Evolutionary conservation across 2,329 filamentous ascomycete genomes (phyloP).

Genomic region (Bipolaris sorokiniana): DNA sequence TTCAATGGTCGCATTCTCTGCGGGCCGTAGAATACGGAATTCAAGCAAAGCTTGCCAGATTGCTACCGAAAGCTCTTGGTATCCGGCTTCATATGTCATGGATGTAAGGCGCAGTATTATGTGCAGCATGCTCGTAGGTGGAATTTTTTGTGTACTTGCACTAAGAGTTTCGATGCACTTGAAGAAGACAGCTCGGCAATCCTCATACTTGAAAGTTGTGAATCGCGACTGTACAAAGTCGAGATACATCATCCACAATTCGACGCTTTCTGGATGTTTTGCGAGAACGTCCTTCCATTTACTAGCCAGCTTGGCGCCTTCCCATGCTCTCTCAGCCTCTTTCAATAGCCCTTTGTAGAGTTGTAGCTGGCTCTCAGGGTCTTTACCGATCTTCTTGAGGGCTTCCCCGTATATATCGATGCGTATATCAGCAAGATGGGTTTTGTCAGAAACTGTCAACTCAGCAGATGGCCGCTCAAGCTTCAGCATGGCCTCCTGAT

Average conservation of each 20-base stretch:
- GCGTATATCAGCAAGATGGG: constrained; percentile 78
- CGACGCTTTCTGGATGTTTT: constrained; percentile 63
- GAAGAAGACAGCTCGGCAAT: constrained; percentile 65
- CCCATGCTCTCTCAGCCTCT: constrained; percentile 78
- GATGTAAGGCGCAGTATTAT: constrained; percentile 75
- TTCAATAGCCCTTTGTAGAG: constrained; percentile 73
- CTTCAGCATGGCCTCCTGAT: constrained; percentile 73
- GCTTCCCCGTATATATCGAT: constrained; percentile 81
- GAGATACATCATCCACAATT: constrained; percentile 75
- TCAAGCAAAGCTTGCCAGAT: constrained; percentile 86
- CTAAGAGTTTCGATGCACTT: constrained; percentile 59
- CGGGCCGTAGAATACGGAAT: constrained; percentile 69
- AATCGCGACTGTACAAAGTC: constrained; percentile 74
- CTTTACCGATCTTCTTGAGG: constrained; percentile 61
- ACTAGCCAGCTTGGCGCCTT: constrained; percentile 62
- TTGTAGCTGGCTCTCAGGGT: constrained; percentile 58
- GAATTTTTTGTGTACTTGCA: constrained; percentile 1
- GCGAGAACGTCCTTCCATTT: constrained; percentile 70
- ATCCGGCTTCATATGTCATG: constrained; percentile 78
- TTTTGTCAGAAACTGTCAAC: constrained; percentile 65
- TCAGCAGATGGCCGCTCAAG: constrained; percentile 54
- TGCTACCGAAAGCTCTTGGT: constrained; percentile 74
- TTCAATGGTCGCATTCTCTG: constrained; percentile 46
- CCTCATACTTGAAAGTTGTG: constrained; percentile 70
- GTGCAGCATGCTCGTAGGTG: constrained; percentile 59